Conservation (phyloP, 176 grass and related monocot genomes). For the Zoysia pacifica region DNA sequence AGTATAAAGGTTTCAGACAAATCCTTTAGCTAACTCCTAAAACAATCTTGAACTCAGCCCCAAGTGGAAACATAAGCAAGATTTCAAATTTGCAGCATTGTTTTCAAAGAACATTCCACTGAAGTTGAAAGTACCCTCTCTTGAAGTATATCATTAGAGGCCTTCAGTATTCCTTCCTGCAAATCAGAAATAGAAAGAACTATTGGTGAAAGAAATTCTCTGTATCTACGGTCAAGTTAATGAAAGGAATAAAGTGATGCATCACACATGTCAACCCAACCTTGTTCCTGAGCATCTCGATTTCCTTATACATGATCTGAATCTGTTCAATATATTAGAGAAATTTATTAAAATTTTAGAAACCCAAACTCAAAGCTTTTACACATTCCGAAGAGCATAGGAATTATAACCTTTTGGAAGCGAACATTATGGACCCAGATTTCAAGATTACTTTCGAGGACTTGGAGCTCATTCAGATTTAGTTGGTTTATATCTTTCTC, state of each 20-base stretch:
- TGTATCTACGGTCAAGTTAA: not conserved
- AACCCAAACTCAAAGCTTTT: not conserved
- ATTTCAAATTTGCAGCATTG: not conserved
- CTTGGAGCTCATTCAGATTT: slow-evolving; percentile 70
- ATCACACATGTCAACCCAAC: slow-evolving; percentile 34
- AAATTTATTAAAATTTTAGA: not conserved
- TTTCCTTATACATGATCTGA: slow-evolving; percentile 72
- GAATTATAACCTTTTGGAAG: slow-evolving; percentile 48
- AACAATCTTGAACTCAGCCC: not conserved
- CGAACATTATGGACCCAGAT: slow-evolving; percentile 62
- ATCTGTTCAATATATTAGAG: slow-evolving; percentile 57
- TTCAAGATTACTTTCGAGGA: slow-evolving; percentile 77
- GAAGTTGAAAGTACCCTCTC: slow-evolving; percentile 55
- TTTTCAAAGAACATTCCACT: not conserved
- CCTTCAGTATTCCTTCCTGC: slow-evolving; percentile 70
- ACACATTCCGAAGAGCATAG: not conserved
- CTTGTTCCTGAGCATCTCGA: slow-evolving; percentile 77
- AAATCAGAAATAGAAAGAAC: slow-evolving; percentile 23
- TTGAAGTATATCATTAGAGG: slow-evolving; percentile 64
- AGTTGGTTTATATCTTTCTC: slow-evolving; percentile 44
- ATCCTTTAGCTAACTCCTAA: not conserved
- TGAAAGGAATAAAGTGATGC: not conserved
- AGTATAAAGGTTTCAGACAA: not conserved
- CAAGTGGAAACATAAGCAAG: not conserved
- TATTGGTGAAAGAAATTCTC: not conserved